These are phyloP conservation scores for Boletus pseudo-olivaceus DNA, from an alignment of 768 basidiomycete genomes.

Conservation along the genomic window DNA sequence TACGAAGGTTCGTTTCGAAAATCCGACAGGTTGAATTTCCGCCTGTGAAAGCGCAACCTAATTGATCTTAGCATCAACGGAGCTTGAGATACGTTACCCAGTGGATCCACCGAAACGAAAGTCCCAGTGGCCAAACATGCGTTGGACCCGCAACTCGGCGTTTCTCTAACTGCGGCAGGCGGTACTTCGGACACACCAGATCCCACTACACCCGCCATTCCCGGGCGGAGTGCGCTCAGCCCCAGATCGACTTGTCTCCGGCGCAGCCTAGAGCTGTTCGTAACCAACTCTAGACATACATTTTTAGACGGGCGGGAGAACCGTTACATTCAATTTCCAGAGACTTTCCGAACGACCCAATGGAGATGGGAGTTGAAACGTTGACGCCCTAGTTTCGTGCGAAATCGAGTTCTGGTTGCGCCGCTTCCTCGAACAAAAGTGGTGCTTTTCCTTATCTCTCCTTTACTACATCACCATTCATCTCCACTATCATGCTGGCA, in stretches of 20 bases:
- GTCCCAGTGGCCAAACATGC: neutral
- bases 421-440: neutral
- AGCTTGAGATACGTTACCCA: slow-evolving; percentile 6
- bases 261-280: neutral
- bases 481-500: neutral
- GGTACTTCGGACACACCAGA: slow-evolving; percentile 6
- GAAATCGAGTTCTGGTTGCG: no score
- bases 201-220: neutral
- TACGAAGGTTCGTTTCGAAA: slow-evolving; percentile 11
- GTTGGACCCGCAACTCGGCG: neutral
- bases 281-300: neutral
- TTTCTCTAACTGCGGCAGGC: neutral
- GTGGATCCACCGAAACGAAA: neutral
- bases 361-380: no score
- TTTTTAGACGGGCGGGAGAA: neutral
- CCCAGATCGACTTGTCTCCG: neutral
- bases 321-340: neutral
- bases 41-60: slow-evolving; percentile 14
- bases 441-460: neutral
- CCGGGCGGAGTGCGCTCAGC: no score
- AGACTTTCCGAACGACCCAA: neutral
- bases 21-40: neutral
- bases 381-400: neutral
- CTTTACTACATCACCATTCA: no score
- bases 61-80: slow-evolving; percentile 11